Base-by-base conservation (phyloP, 148 eudicot species). In the Diospyros lotus region DNA sequence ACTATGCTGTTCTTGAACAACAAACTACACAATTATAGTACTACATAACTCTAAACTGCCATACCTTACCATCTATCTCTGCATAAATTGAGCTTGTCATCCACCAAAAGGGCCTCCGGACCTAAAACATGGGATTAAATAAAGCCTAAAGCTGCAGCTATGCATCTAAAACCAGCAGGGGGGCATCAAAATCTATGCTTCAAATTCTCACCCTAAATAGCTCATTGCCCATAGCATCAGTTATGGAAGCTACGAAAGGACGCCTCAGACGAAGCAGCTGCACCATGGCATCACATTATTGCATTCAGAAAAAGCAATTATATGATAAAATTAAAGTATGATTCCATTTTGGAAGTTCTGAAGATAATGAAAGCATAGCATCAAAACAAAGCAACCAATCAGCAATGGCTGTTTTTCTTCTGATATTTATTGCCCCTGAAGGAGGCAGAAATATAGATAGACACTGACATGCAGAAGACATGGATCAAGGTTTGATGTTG, bases 31-130 rank as follows among this genome's bases (percentile, higher is more conserved):
- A 44, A 12, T 4, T 65, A 13, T 10, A 12, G 38, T 42, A 39
- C 14, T 62, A 11, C 4, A 10, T 42, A 51, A 73, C 58, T 66
- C 15, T 28, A 63, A 64, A 68, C 15, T 40, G 75, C 38, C 92
- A 82, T 88, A 95, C 99, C 90, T 93, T 89, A 78, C 98, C 98
- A 82, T 91, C 82, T 72, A 95, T 79, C 86, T 91, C 99, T n/a
- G 93, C 89, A 80, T 90, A 93, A 73, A 95, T 95, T 82, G 98
- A 95, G 84, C 99, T 95, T 74, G 85, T 93, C 65, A 95, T 81
- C 98, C 91, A 95, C 98, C 99, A 95, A 83, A 95, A 90, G 45
- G 99, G 99, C 84, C 99, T 87, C 74, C 94, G 97, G 66, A 93
- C 89, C 99, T 95, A 85, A 85, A 53, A 66, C 6, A 40, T 38